Percentiles rank a stretch among this genome's conserved stretches.
Evolutionary conservation across 192 early-diverging fungal genomes (phyloP).

Genomic region (Geranomyces variabilis): DNA sequence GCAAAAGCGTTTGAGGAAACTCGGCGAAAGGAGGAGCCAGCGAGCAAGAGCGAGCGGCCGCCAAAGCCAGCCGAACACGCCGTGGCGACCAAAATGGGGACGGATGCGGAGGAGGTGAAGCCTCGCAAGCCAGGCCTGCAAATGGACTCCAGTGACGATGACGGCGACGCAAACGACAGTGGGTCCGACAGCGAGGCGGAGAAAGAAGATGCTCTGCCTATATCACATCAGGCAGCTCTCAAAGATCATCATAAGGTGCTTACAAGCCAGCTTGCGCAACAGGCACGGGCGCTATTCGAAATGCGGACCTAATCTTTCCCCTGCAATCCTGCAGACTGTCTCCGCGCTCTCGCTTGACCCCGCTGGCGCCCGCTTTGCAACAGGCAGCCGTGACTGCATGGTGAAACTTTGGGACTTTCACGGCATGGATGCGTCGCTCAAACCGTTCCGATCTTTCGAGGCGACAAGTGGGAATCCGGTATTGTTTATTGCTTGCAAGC

Average conservation of each 20-base stretch:
- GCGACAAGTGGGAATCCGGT: slow-evolving; percentile 75
- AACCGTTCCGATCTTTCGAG: slow-evolving; percentile 79
- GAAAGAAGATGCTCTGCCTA: slow-evolving; percentile 54
- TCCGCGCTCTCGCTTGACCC: slow-evolving; percentile 84
- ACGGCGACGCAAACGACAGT: slow-evolving; percentile 45
- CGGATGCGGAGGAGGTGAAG: background rate
- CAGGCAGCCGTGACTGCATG: slow-evolving; percentile 80
- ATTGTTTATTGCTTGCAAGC: too few relatives aligned
- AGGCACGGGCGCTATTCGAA: too few relatives aligned
- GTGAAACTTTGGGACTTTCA: slow-evolving; percentile 94
- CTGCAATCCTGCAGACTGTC: slow-evolving; percentile 54
- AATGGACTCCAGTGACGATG: slow-evolving; percentile 38
- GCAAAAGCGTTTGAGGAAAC: slow-evolving; percentile 27
- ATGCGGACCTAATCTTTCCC: too few relatives aligned
- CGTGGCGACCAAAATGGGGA: background rate
- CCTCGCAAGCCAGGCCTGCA: slow-evolving; percentile 13
- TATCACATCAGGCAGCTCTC: slow-evolving; percentile 69
- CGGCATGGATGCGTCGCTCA: slow-evolving; percentile 76
- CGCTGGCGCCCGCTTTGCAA: slow-evolving; percentile 73
- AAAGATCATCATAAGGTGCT: slow-evolving; percentile 68
- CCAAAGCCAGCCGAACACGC: slow-evolving; percentile 9
- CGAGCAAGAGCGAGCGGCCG: background rate
- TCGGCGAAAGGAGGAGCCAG: background rate
- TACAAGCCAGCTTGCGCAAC: background rate
- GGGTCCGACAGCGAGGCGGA: slow-evolving; percentile 25